A percentile compares a stretch with the other conserved stretches of the same genome.
These are phyloP conservation scores for Ceratocystis smalleyi DNA, from an alignment of 2,329 filamentous ascomycete species.

Conservation along the genomic window DNA sequence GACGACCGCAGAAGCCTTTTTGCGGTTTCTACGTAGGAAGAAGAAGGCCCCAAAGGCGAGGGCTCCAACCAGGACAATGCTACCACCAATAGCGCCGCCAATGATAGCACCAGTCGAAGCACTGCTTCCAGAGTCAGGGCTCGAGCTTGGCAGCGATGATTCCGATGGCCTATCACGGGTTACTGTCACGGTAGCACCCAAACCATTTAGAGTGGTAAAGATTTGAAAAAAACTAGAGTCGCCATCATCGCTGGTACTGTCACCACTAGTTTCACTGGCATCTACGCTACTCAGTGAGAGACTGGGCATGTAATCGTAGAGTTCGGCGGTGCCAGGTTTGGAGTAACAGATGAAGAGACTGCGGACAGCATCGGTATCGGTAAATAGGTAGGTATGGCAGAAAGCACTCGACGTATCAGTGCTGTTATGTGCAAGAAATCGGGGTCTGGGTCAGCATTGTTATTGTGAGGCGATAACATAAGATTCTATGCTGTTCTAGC, in stretches of 20 bases:
- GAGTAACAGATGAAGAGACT: slow-evolving; percentile 21
- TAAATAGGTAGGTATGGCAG: slow-evolving; percentile 24
- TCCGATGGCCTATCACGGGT: neutral
- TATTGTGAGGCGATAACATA: too few relatives aligned
- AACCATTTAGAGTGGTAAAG: slow-evolving; percentile 7
- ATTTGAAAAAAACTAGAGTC: slow-evolving; percentile 12
- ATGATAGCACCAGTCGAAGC: slow-evolving; percentile 30
- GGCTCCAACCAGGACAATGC: slow-evolving; percentile 27
- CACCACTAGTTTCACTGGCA: neutral
- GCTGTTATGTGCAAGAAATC: slow-evolving; percentile 14
- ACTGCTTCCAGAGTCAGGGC: slow-evolving; percentile 15
- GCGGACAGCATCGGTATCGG: slow-evolving; percentile 18
- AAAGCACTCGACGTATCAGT: slow-evolving; percentile 13
- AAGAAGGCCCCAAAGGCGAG: slow-evolving; percentile 28
- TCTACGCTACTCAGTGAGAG: slow-evolving; percentile 19
- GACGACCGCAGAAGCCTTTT: neutral
- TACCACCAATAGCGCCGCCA: slow-evolving; percentile 21
- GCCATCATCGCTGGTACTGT: neutral
- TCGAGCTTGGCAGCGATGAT: slow-evolving; percentile 1
- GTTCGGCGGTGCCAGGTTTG: slow-evolving; percentile 19
- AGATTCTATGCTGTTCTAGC: too few relatives aligned
- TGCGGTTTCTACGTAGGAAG: slow-evolving; percentile 25
- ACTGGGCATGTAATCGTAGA: slow-evolving; percentile 22
- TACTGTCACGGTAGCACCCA: neutral
- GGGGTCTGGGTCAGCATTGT: slow-evolving; percentile 11